phyloP scores from a whole-genome alignment of 2,329 filamentous ascomycete species.

The Pseudocercospora crystallina region DNA sequence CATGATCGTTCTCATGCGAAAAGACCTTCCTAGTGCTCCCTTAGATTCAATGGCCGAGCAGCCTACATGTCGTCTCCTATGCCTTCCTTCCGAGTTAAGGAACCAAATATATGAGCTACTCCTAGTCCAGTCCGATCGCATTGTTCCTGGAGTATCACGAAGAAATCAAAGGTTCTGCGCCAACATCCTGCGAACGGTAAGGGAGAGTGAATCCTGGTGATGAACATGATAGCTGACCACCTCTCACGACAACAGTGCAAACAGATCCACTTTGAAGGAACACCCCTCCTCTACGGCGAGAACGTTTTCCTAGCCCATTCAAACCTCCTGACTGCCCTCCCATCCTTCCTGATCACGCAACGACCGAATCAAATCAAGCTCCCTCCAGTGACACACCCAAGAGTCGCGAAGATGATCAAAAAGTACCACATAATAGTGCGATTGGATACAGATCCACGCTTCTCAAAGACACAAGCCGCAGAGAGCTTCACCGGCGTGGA shows the following conservation, averaged over 20 bases:
- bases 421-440: conserved; percentile 49
- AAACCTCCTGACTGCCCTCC: conserved; percentile 45
- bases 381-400: conserved; percentile 38
- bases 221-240: too few relatives aligned
- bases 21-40: conserved; percentile 5
- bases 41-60: conserved; percentile 11
- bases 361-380: conserved; percentile 17
- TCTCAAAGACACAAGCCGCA: conserved; percentile 39
- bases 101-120: conserved; percentile 55
- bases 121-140: conserved; percentile 28
- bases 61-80: conserved; percentile 35
- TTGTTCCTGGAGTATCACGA: conserved; percentile 1
- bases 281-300: conserved; percentile 48
- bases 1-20: conserved; percentile 22
- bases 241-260: conserved; percentile 30
- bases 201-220: too few relatives aligned
- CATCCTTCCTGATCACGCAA: conserved; percentile 37
- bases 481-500: conserved; percentile 49
- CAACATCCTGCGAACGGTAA: conserved; percentile 39
- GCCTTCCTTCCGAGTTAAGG: conserved; percentile 59
- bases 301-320: conserved; percentile 54
- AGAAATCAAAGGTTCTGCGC: conserved; percentile 41
- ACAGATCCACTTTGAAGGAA: conserved; percentile 43
- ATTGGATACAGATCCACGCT: conserved; percentile 52
- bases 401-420: conserved; percentile 38